A percentile compares a stretch with the other conserved stretches of the same genome.
Evolutionary conservation across 1,284 basidiomycete genomes (phyloP).

Genomic region (Cutaneotrichosporon curvatum): DNA sequence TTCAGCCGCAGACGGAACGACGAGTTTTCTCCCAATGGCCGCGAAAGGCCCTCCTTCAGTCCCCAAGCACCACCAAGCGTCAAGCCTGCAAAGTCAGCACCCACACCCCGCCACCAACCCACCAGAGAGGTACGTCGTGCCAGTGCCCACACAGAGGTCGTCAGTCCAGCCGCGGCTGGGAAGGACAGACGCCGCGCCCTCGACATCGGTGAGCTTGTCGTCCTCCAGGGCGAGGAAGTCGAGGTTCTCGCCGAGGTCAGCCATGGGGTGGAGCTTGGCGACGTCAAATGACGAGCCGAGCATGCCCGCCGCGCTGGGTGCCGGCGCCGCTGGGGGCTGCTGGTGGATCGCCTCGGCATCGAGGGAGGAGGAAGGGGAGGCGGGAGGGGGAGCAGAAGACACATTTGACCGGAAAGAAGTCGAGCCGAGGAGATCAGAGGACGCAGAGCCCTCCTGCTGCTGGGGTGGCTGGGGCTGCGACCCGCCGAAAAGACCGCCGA

Average conservation of each 20-base stretch:
- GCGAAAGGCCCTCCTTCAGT: conserved; percentile 82
- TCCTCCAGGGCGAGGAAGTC: conserved; percentile 90
- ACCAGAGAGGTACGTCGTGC: conserved; percentile 97
- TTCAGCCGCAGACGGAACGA: conserved; percentile 86
- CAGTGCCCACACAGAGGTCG: conserved; percentile 98
- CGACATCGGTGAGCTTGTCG: conserved; percentile 79
- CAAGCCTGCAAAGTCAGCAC: conserved; percentile 66
- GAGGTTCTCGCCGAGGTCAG: conserved; percentile 69
- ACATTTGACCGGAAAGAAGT: conserved; percentile 36
- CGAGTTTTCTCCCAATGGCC: conserved; percentile 61
- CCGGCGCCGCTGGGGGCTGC: conserved; percentile 11
- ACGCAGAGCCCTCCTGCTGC: conserved; percentile 22
- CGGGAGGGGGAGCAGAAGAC: conserved; percentile 14
- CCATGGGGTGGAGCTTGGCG: conserved; percentile 80
- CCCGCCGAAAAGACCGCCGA: conserved; percentile 35
- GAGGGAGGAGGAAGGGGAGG: conserved; percentile 2
- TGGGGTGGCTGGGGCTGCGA: conserved; percentile 12
- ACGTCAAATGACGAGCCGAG: conserved; percentile 80
- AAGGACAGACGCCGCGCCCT: conserved; percentile 75
- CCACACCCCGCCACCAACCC: conserved; percentile 58
- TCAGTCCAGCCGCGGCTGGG: conserved; percentile 97
- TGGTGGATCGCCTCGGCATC: conserved; percentile 7
- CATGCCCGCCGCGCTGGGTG: conserved; percentile 67
- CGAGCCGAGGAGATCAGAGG: conserved; percentile 37
- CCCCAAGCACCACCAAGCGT: conserved; percentile 92